These are phyloP conservation scores for Populus davidiana DNA, from an alignment of 345 rosid species.

Conservation along the genomic window DNA sequence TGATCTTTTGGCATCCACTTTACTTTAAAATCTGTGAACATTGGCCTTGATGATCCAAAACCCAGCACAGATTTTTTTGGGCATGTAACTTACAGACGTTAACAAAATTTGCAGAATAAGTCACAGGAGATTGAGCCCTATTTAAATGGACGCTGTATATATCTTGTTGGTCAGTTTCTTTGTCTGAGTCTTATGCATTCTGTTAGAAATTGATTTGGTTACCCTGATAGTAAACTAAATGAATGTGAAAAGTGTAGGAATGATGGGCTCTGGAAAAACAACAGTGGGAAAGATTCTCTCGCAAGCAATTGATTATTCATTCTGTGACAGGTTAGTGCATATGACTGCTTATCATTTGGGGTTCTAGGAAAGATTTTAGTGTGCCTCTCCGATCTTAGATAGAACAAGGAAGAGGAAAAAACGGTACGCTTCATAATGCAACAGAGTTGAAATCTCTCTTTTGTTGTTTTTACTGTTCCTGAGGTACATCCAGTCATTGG, in stretches of 20 bases:
- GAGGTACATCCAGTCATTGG: neutral
- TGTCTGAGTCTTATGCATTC: slow-evolving; percentile 9
- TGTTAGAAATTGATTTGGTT: slow-evolving; percentile 9
- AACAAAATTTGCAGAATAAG: slow-evolving; percentile 60
- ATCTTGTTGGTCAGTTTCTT: slow-evolving; percentile 85
- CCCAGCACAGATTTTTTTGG: neutral
- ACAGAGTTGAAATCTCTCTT: neutral
- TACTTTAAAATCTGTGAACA: slow-evolving; percentile 3
- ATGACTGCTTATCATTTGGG: neutral
- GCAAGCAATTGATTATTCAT: slow-evolving; percentile 62
- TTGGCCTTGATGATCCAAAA: neutral
- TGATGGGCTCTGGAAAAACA: slow-evolving; percentile 99
- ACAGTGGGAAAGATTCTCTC: slow-evolving; percentile 84
- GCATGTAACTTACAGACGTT: slow-evolving; percentile 29
- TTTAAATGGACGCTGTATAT: slow-evolving; percentile 72
- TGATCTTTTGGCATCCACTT: slow-evolving; percentile 4
- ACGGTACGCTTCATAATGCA: neutral
- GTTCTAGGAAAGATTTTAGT: neutral
- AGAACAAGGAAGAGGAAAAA: neutral
- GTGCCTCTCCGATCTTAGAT: neutral
- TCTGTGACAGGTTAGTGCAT: slow-evolving; percentile 70
- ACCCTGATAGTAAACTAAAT: slow-evolving; percentile 5
- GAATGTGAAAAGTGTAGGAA: slow-evolving; percentile 44
- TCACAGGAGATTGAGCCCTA: slow-evolving; percentile 67
- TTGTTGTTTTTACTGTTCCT: neutral